These are phyloP conservation scores for Iris macrosiphon DNA, from an alignment of 106 monocot genomes.

Conservation along the genomic window DNA sequence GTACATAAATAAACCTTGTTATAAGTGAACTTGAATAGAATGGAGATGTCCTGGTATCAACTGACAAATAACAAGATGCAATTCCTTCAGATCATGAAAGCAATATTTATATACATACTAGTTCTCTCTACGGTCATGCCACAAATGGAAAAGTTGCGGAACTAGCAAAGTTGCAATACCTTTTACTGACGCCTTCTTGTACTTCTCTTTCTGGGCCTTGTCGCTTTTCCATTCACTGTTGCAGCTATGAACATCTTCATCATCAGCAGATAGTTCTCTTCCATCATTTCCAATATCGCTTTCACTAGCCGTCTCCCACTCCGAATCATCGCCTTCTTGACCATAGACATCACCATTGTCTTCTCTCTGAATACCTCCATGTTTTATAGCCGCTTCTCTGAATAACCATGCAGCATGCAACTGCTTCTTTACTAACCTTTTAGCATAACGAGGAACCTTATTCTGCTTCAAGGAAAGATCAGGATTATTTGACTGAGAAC, in stretches of 20 bases:
- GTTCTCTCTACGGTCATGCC: no score
- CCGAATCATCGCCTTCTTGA: slow-evolving; percentile 72
- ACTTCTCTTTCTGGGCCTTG: slow-evolving; percentile 8
- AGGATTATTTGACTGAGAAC: slow-evolving; percentile 71
- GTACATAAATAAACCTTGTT: no score
- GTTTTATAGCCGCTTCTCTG: slow-evolving; percentile 80
- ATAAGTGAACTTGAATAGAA: no score
- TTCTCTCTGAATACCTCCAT: slow-evolving; percentile 47
- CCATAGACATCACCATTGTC: slow-evolving; percentile 38
- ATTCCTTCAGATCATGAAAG: no score
- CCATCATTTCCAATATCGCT: slow-evolving; percentile 53
- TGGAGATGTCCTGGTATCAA: no score
- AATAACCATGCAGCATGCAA: slow-evolving; percentile 85
- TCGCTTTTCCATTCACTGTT: slow-evolving; percentile 29
- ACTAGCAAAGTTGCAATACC: no score
- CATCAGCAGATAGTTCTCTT: slow-evolving; percentile 17
- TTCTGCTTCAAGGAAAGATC: slow-evolving; percentile 57
- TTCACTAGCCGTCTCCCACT: slow-evolving; percentile 92
- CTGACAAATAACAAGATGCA: no score
- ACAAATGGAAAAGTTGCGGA: no score
- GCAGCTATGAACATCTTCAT: slow-evolving; percentile 11
- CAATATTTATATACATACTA: no score
- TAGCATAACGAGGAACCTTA: slow-evolving; percentile 88
- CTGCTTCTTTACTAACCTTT: slow-evolving; percentile 78
- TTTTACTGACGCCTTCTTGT: slow-evolving; percentile 21